Conservation (phyloP, 208 protist genomes). For the Trypanosoma melophagium region DNA sequence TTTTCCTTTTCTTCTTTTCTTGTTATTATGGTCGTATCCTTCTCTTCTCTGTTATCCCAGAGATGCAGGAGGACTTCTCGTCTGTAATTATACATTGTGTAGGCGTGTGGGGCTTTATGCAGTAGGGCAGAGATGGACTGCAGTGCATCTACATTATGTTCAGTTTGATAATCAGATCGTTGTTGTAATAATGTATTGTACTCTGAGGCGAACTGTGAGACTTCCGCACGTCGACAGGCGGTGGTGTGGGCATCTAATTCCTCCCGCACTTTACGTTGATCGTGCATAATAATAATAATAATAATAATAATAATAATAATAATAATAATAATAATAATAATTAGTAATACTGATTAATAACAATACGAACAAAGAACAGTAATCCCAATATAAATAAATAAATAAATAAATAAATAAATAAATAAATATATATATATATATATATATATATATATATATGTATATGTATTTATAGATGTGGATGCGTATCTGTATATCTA, state of each 20-base stretch:
- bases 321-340: slow-evolving; percentile 19
- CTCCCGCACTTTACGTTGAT: slow-evolving; percentile 41
- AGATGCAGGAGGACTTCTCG: slow-evolving; percentile 36
- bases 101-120: slow-evolving; percentile 68
- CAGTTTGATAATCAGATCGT: slow-evolving; percentile 1
- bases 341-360: slow-evolving; percentile 7
- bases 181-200: slow-evolving; percentile 43
- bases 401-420: too few species aligned
- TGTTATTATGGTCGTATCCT: not conserved
- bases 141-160: too few species aligned
- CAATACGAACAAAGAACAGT: too few species aligned
- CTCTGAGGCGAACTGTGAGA: slow-evolving; percentile 29
- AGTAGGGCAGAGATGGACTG: too few species aligned
- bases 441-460: too few species aligned
- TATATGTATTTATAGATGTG: too few species aligned
- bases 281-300: slow-evolving; percentile 42
- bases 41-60: slow-evolving; percentile 18
- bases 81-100: slow-evolving; percentile 84
- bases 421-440: too few species aligned
- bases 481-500: too few species aligned
- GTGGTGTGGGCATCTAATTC: slow-evolving; percentile 43
- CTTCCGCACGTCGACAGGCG: slow-evolving; percentile 9
- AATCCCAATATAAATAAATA: too few species aligned
- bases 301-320: slow-evolving; percentile 11
- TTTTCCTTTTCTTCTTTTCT: not conserved